Conservation (phyloP, 345 rosid species). For the Eutrema japonicum region DNA sequence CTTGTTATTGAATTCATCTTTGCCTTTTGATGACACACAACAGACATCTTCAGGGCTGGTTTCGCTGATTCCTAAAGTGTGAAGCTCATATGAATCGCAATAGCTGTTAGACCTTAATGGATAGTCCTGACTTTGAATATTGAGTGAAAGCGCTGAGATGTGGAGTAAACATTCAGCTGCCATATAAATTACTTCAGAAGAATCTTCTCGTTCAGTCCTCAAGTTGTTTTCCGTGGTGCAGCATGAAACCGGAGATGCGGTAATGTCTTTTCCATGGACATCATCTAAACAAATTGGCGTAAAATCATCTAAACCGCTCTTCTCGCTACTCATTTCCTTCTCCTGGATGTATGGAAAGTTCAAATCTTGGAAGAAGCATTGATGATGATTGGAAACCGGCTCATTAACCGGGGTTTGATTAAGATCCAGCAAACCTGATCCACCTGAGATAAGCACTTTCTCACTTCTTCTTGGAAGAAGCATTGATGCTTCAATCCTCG, state of each 20-base stretch:
- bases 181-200: constrained; percentile 35
- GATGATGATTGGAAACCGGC: not conserved
- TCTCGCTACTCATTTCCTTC: not conserved
- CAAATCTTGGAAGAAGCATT: constrained; percentile 20
- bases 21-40: constrained; percentile 54
- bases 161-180: constrained; percentile 68
- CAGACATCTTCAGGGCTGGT: constrained; percentile 49
- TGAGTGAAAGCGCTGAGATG: constrained; percentile 30
- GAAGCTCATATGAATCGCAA: constrained; percentile 59
- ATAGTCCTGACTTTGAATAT: not conserved
- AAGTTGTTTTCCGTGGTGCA: constrained; percentile 32
- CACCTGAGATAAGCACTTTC: not conserved
- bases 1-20: constrained; percentile 39
- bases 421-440: constrained; percentile 22
- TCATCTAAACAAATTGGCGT: not conserved
- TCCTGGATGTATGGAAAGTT: constrained; percentile 1
- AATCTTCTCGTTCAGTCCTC: constrained; percentile 17
- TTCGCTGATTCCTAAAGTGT: constrained; percentile 52
- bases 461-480: constrained; percentile 1
- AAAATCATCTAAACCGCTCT: not conserved
- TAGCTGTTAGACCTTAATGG: constrained; percentile 20
- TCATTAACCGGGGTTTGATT: constrained; percentile 7
- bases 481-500: not conserved
- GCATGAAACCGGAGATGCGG: constrained; percentile 29
- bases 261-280: constrained; percentile 7